These are phyloP conservation scores for Lobulomyces angularis DNA, from an alignment of 192 early-diverging fungal genomes.

Conservation along the genomic window DNA sequence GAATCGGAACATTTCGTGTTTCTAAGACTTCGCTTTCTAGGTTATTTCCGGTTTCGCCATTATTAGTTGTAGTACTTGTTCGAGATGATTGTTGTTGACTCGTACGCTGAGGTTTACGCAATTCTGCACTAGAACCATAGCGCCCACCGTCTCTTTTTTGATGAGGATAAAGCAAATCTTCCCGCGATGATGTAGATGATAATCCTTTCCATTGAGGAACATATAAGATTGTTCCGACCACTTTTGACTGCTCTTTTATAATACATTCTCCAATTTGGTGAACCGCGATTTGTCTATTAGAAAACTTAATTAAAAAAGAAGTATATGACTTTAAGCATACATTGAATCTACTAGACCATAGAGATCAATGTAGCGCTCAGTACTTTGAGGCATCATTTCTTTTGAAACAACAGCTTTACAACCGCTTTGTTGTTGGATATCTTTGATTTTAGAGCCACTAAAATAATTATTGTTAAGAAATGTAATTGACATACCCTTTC, in stretches of 20 bases:
- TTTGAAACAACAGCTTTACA: slow-evolving; percentile 84
- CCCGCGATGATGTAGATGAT: too few species aligned
- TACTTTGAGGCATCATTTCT: slow-evolving; percentile 88
- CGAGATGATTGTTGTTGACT: neutral
- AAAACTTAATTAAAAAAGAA: neutral
- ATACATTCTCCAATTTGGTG: slow-evolving; percentile 75
- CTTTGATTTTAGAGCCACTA: slow-evolving; percentile 82
- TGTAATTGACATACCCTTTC: too few species aligned
- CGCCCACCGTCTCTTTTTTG: slow-evolving; percentile 47
- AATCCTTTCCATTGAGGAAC: slow-evolving; percentile 40
- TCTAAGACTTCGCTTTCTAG: slow-evolving; percentile 42
- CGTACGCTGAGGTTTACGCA: too few species aligned
- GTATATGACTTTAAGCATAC: slow-evolving; percentile 3
- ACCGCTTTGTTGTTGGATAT: slow-evolving; percentile 76
- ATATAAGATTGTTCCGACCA: slow-evolving; percentile 73
- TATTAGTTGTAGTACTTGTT: slow-evolving; percentile 4
- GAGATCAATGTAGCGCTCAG: slow-evolving; percentile 84
- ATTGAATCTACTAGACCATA: slow-evolving; percentile 71
- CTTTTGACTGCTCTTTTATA: slow-evolving; percentile 70
- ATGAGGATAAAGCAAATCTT: slow-evolving; percentile 30
- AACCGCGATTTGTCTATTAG: slow-evolving; percentile 55
- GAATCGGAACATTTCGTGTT: slow-evolving; percentile 73
- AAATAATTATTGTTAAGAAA: too few species aligned
- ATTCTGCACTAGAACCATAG: too few species aligned
- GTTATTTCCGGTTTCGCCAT: neutral